Evolutionary conservation across 208 protist species (phyloP), one percentile per base, ranked within the genome.

Genomic region (Tritrichomonas musculus): DNA sequence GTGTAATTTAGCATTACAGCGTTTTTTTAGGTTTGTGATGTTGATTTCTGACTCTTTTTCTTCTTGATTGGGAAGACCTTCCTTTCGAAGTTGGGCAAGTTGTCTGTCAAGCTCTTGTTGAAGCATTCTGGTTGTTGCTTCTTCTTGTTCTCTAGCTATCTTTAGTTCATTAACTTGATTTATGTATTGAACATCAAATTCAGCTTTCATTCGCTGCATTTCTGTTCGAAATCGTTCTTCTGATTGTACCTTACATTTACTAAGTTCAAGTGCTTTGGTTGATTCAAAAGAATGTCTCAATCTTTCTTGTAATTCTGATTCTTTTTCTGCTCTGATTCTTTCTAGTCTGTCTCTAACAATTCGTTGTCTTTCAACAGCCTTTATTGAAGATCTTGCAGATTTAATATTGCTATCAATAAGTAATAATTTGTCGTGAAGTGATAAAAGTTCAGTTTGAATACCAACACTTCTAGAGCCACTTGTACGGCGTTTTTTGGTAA

Each of bases 141-240:
- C 73, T 53, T 84, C 73, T 55, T 84, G 73, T 44, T 84, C 73
- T n/a, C 73, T 49, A 55, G 73, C 73, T n/a, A 84, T 36, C n/a
- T n/a, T 49, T 14, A 84, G n/a, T 44, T 84, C 73, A 25, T 33
- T 44, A 33, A 1, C n/a, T 44, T n/a, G 49, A 33, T 84, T 49
- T 5, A 53, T n/a, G 30, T n/a, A 53, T 53, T 47, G 20, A n/a
- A 44, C 33, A 39, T 84, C 73, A n/a, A 47, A 84, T 53, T 84
- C n/a, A 33, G 73, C 13, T 84, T 84, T 84, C 3, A 84, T 33
- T 47, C 20, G 20, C 17, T 9, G 4, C 25, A 84, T 11, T 53
- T 84, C 73, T n/a, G 39, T 30, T 47, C 44, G 36, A 44, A 55
- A 84, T 84, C 39, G 8, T 53, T 84, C 73, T 11, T 49, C n/a